A percentile compares a stretch with the other conserved stretches of the same genome.
Conservation (phyloP, 352 stramenopile genomes). For the Globisporangium nodosum region DNA sequence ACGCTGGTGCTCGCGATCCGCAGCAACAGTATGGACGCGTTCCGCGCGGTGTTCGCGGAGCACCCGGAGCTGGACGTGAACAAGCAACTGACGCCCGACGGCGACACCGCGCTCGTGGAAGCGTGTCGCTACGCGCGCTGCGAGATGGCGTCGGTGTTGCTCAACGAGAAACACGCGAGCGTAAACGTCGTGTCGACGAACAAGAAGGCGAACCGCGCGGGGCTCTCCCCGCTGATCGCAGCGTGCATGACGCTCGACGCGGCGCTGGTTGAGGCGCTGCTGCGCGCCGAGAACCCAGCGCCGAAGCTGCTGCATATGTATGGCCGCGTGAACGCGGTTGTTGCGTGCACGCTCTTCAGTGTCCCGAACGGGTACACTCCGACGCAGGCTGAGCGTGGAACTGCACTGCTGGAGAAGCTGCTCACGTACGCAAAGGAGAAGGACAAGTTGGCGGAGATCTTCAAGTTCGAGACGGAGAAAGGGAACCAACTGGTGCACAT, state of each 20-base stretch:
- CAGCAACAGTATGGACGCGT: slow-evolving; percentile 4
- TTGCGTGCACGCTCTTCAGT: slow-evolving; percentile 41
- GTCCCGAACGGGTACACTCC: slow-evolving; percentile 48
- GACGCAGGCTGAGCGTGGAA: slow-evolving; percentile 30
- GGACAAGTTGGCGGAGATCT: slow-evolving; percentile 21
- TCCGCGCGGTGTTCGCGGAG: slow-evolving; percentile 5
- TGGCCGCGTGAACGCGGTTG: slow-evolving; percentile 32
- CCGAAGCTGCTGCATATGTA: slow-evolving; percentile 34
- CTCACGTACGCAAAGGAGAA: slow-evolving; percentile 31
- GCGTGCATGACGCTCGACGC: slow-evolving; percentile 50
- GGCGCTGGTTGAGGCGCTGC: slow-evolving; percentile 31
- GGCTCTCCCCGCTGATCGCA: slow-evolving; percentile 41
- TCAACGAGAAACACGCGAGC: slow-evolving; percentile 21
- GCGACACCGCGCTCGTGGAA: slow-evolving; percentile 47
- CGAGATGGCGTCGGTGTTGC: slow-evolving; percentile 30
- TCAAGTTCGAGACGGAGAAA: slow-evolving; percentile 34
- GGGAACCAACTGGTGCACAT: slow-evolving; percentile 48
- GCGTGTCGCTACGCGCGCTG: slow-evolving; percentile 45
- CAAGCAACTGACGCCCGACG: slow-evolving; percentile 19
- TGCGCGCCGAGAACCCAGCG: slow-evolving; percentile 12
- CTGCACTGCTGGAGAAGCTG: slow-evolving; percentile 33
- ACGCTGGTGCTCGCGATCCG: slow-evolving; percentile 14
- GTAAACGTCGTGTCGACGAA: slow-evolving; percentile 35
- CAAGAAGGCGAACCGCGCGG: slow-evolving; percentile 26
- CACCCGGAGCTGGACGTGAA: slow-evolving; percentile 31